Percentiles rank a stretch among this genome's conserved stretches.
phyloP scores from a whole-genome alignment of 2,329 filamentous ascomycete species.

The Emericellopsis atlantica region DNA sequence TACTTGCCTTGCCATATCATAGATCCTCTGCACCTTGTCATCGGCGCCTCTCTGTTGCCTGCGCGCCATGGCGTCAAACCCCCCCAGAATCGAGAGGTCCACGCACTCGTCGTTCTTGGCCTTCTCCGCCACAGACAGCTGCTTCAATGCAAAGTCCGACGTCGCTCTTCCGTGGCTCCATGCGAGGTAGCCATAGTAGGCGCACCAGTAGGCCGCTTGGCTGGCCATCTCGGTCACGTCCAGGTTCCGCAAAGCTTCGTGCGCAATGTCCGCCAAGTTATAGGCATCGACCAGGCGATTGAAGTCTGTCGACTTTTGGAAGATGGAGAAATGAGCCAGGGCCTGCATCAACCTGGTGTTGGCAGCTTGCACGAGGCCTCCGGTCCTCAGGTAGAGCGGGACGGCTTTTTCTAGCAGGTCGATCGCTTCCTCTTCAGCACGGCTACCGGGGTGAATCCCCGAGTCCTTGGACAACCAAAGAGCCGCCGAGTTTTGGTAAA shows the following conservation, averaged over 20 bases:
- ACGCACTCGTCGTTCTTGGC: conserved; percentile 1
- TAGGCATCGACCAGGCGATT: not conserved
- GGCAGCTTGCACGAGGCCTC: not conserved
- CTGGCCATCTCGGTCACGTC: not conserved
- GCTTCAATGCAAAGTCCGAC: not conserved
- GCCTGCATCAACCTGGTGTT: conserved; percentile 1
- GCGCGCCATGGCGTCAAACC: conserved; percentile 1
- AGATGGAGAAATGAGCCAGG: not conserved
- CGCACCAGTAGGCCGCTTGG: not conserved
- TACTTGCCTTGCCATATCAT: not conserved
- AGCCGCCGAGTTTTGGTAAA: not conserved
- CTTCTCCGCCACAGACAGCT: conserved; percentile 1
- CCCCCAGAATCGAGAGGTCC: not conserved
- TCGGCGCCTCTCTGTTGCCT: not conserved
- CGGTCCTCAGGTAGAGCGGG: not conserved
- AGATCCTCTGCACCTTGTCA: not conserved
- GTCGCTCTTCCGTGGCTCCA: not conserved
- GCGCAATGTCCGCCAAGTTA: not conserved
- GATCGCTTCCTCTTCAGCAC: not conserved
- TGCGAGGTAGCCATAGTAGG: not conserved
- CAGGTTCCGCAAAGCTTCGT: not conserved
- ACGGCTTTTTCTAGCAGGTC: not conserved
- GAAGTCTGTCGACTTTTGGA: not conserved
- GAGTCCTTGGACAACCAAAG: no score
- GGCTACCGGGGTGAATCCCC: no score